Evolutionary conservation across 148 eudicot genomes (phyloP).

Genomic region (Chenopodium berlandieri): DNA sequence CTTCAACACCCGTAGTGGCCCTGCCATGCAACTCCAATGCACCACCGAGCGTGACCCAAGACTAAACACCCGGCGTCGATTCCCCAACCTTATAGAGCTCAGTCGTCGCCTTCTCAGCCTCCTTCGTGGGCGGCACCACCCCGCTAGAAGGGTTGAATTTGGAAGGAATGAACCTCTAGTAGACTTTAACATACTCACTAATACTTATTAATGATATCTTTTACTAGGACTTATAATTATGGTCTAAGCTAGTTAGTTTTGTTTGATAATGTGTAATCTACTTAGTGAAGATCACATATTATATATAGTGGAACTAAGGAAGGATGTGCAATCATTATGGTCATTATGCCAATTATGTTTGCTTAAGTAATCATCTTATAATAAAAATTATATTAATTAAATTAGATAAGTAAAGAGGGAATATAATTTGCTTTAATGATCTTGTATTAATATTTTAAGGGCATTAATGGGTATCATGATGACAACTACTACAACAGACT

Average conservation of each 20-base stretch:
- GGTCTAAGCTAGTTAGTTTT: background rate
- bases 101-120: constrained; percentile 39
- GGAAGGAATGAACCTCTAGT: constrained; percentile 34
- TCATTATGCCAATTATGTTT: constrained; percentile 41
- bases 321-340: constrained; percentile 30
- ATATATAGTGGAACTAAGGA: constrained; percentile 26
- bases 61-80: constrained; percentile 48
- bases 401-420: constrained; percentile 3
- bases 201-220: background rate
- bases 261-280: constrained; percentile 12
- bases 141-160: constrained; percentile 39
- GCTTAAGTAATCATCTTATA: constrained; percentile 25
- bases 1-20: constrained; percentile 47
- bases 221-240: background rate
- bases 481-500: constrained; percentile 27
- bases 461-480: constrained; percentile 33
- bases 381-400: constrained; percentile 14
- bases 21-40: constrained; percentile 53
- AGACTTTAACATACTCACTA: constrained; percentile 26
- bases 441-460: background rate
- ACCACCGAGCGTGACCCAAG: constrained; percentile 50
- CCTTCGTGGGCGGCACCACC: constrained; percentile 47
- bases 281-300: constrained; percentile 4
- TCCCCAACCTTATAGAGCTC: constrained; percentile 51
- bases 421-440: constrained; percentile 21